Evolutionary conservation across 176 grass and related monocot species (phyloP).

Genomic region (Phoenix roebelenii): DNA sequence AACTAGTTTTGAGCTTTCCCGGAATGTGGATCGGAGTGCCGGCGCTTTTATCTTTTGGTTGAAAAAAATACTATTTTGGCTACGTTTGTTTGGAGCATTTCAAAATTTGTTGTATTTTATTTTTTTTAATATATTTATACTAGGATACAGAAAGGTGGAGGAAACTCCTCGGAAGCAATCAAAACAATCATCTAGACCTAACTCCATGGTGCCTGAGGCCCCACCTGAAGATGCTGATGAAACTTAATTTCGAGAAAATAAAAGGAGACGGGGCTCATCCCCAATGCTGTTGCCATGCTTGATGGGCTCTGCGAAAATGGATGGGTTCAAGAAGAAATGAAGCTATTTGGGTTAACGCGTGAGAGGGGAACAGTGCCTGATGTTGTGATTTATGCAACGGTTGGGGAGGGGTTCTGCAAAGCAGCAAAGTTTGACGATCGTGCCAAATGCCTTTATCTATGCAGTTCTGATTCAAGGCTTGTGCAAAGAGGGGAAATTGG

Average conservation of each 20-base stretch:
- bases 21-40: no score
- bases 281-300: constrained; percentile 84
- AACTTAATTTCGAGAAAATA: constrained; percentile 83
- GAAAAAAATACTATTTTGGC: no score
- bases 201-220: not conserved
- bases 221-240: constrained; percentile 54
- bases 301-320: constrained; percentile 60
- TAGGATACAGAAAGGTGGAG: not conserved
- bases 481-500: constrained; percentile 40
- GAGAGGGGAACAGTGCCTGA: constrained; percentile 85
- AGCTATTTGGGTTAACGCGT: constrained; percentile 70
- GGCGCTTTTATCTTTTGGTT: no score
- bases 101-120: no score
- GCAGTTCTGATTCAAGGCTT: not conserved
- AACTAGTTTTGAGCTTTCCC: no score
- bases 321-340: constrained; percentile 82
- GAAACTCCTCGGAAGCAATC: constrained; percentile 2
- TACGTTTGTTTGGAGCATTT: no score
- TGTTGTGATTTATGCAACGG: constrained; percentile 85
- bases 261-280: constrained; percentile 71
- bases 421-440: constrained; percentile 43
- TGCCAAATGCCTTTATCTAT: not conserved
- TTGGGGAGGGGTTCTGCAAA: constrained; percentile 81
- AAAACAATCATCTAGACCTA: not conserved
- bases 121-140: no score